Evolutionary conservation across 1,284 basidiomycete species (phyloP).

Genomic region (Malassezia globosa): DNA sequence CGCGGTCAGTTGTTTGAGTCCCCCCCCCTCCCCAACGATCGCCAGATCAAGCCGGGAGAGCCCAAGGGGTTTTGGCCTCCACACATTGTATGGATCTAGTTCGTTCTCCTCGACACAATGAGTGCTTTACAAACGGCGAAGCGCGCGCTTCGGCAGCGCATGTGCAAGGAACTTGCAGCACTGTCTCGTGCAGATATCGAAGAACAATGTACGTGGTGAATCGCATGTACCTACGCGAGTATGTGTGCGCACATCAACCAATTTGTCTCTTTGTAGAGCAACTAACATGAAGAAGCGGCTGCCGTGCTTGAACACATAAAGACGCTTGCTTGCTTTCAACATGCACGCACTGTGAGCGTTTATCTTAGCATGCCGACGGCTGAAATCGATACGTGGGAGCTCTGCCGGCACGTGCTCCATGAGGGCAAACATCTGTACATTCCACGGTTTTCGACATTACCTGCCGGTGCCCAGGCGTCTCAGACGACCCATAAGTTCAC

Average conservation of each 20-base stretch:
- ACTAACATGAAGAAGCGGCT: background rate
- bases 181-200: constrained; percentile 1
- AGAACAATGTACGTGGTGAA: background rate
- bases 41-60: too few relatives aligned
- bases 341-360: constrained; percentile 38
- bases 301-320: background rate
- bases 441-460: constrained; percentile 44
- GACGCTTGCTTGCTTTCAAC: constrained; percentile 24
- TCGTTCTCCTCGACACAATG: too few relatives aligned
- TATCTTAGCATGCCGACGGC: constrained; percentile 47
- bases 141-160: background rate
- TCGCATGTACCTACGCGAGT: too few relatives aligned
- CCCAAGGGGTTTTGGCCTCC: too few relatives aligned
- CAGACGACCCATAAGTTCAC: constrained; percentile 26
- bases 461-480: constrained; percentile 17
- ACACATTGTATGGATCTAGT: too few relatives aligned
- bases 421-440: constrained; percentile 46
- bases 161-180: background rate
- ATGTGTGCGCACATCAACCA: background rate
- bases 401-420: constrained; percentile 40
- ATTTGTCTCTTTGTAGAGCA: background rate
- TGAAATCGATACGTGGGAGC: constrained; percentile 46
- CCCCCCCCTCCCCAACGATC: too few relatives aligned
- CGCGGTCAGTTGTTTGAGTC: too few relatives aligned
- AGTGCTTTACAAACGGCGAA: constrained; percentile 2